Conservation (phyloP, 208 protist genomes). For the Wallacemonas sp. region DNA sequence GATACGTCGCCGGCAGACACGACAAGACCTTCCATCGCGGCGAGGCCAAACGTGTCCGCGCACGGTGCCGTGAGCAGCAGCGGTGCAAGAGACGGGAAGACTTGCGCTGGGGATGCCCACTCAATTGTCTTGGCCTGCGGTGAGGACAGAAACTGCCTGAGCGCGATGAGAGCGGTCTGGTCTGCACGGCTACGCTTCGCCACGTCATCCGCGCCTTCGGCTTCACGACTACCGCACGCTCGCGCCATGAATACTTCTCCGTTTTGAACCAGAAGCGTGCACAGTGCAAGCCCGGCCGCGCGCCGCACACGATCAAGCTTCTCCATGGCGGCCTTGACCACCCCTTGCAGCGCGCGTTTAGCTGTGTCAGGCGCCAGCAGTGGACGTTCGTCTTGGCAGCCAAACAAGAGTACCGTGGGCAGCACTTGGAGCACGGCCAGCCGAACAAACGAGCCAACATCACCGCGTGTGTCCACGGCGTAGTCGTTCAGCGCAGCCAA, state of each 20-base stretch:
- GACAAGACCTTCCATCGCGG: conserved; percentile 79
- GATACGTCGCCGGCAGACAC: conserved; percentile 87
- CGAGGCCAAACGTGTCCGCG: conserved; percentile 37
- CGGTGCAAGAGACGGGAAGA: conserved; percentile 46
- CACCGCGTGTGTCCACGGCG: conserved; percentile 94
- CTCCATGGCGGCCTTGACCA: conserved; percentile 86
- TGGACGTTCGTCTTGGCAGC: conserved; percentile 11
- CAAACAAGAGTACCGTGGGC: conserved; percentile 45
- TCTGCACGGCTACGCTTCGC: no score
- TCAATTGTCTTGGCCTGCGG: conserved; percentile 2
- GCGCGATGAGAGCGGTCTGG: no score
- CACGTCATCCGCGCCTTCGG: no score
- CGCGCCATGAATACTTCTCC: no score
- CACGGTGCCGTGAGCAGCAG: conserved; percentile 40
- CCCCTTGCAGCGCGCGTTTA: conserved; percentile 43
- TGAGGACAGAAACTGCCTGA: background rate
- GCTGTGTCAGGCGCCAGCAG: conserved; percentile 18
- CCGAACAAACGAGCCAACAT: conserved; percentile 97
- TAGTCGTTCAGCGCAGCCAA: conserved; percentile 90
- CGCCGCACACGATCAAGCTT: conserved; percentile 92
- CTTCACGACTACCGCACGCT: no score
- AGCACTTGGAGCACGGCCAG: conserved; percentile 83
- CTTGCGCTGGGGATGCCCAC: conserved; percentile 37
- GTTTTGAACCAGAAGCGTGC: conserved; percentile 29
- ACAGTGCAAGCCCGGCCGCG: conserved; percentile 44